phyloP scores from a whole-genome alignment of 2,329 filamentous ascomycete species.

The Lizonia empirigonia region DNA sequence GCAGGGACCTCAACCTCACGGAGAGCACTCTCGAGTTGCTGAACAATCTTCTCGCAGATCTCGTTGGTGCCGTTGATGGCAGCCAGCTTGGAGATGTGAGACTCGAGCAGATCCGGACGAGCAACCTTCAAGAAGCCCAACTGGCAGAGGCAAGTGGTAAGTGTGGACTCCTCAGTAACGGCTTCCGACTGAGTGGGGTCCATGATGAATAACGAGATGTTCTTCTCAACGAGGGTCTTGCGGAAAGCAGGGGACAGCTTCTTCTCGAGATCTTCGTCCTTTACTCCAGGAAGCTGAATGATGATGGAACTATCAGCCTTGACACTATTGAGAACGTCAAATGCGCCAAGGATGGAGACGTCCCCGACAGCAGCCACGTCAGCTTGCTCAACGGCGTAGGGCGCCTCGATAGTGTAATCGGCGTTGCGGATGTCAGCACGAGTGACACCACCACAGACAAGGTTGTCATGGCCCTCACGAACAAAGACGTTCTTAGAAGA shows the following conservation, averaged over 20 bases:
- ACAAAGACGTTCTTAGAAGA: constrained; percentile 66
- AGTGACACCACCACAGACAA: constrained; percentile 74
- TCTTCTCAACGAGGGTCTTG: constrained; percentile 72
- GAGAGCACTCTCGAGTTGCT: constrained; percentile 70
- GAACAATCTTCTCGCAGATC: constrained; percentile 64
- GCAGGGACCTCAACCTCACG: constrained; percentile 76
- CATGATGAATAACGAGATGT: constrained; percentile 73
- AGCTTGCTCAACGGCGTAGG: constrained; percentile 79
- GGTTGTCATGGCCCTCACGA: constrained; percentile 65
- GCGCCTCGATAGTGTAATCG: constrained; percentile 80
- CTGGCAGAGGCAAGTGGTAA: constrained; percentile 73
- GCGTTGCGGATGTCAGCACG: constrained; percentile 86
- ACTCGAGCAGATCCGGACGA: constrained; percentile 66
- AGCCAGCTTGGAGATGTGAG: constrained; percentile 70
- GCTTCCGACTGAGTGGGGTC: constrained; percentile 72
- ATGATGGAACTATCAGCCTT: constrained; percentile 75
- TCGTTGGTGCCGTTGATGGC: constrained; percentile 64
- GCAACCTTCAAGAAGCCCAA: constrained; percentile 82
- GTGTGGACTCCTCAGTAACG: constrained; percentile 66
- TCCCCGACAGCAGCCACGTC: constrained; percentile 81
- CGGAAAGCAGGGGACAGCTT: constrained; percentile 73
- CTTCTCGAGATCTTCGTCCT: constrained; percentile 90
- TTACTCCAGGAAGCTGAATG: constrained; percentile 76
- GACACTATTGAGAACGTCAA: constrained; percentile 74
- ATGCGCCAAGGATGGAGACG: constrained; percentile 76